Conservation (phyloP, 208 protist species). For the Balamuthia mandrillaris region DNA sequence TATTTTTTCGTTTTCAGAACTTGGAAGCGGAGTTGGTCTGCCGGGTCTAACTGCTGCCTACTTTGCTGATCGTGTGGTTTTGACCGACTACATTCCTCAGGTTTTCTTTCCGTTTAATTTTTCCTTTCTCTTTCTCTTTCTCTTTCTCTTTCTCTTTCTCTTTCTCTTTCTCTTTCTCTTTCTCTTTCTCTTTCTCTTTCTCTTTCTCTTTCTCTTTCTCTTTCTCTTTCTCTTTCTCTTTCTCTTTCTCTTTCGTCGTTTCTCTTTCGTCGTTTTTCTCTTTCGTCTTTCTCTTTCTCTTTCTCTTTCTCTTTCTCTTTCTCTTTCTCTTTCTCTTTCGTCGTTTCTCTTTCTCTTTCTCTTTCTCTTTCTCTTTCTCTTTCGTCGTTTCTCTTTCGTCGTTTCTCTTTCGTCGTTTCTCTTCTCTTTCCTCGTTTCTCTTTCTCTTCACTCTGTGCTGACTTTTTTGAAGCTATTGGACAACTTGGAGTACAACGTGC, state of each 20-base stretch:
- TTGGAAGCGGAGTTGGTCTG: constrained; percentile 58
- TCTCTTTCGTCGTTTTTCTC: neutral
- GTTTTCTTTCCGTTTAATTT: neutral
- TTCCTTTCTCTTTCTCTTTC: neutral
- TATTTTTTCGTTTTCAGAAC: constrained; percentile 24
- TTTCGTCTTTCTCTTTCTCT: neutral
- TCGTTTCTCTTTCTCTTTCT: neutral
- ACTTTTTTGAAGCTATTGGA: constrained; percentile 46
- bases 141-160: neutral
- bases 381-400: no score
- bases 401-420: neutral
- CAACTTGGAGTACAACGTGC: constrained; percentile 61
- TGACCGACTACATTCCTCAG: constrained; percentile 56
- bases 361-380: neutral
- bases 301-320: neutral
- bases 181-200: no score
- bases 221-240: no score
- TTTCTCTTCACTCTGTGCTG: neutral
- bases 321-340: neutral
- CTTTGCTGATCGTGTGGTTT: constrained; percentile 39
- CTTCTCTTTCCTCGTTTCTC: neutral
- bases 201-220: no score
- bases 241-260: no score
- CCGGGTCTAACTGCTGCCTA: constrained; percentile 51
- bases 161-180: neutral